Base-by-base conservation (phyloP, 345 rosid genomes). In the Camelina neglecta region DNA sequence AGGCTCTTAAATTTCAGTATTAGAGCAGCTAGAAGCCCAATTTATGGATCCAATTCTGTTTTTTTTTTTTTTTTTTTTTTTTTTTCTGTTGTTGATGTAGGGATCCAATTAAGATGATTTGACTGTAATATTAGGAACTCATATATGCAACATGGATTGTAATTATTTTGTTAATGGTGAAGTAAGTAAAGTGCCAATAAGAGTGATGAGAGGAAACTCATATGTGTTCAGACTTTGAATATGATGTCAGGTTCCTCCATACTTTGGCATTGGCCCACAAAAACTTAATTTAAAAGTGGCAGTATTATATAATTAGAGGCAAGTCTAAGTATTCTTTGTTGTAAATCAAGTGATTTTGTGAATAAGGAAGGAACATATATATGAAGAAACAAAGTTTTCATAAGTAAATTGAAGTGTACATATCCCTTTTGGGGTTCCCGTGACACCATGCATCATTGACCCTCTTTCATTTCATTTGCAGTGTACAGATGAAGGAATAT, bases 401-500 rank as follows among this genome's bases (percentile, higher is more conserved):
- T 50, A 38, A 20, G 9, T 9, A 67, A 29, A 29, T 24, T 11
- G 38, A 35, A 35, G 7, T 35, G 20, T 31, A 24, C 31, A 33
- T 56, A 47, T 59, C 23, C 65, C 26, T 60, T 60, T 67, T 60
- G 67, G 36, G 67, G 20, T 50, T 67, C 73, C 42, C 68, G 79
- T 75, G 74, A 75, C 60, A 49, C 53, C 23, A 57, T 57, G 42
- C 11, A 42, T 13, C 33, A 38, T 33, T 11, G 48, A 73, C 23
- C 15, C n/a, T 42, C 11, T 15, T 69, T 50, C 33, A 68, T 15
- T 69, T 50, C 33, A 68, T 29, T 39, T 58, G 35, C 5, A 39
- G 54, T 5, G 6, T 31, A 59, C 13, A 8, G 38, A 58, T 3
- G 31, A 35, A 1, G 33, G 2, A 60, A 39, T 50, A 67, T 48